Evolutionary conservation across 768 basidiomycete species (phyloP).

Genomic region (Suillus placidus): DNA sequence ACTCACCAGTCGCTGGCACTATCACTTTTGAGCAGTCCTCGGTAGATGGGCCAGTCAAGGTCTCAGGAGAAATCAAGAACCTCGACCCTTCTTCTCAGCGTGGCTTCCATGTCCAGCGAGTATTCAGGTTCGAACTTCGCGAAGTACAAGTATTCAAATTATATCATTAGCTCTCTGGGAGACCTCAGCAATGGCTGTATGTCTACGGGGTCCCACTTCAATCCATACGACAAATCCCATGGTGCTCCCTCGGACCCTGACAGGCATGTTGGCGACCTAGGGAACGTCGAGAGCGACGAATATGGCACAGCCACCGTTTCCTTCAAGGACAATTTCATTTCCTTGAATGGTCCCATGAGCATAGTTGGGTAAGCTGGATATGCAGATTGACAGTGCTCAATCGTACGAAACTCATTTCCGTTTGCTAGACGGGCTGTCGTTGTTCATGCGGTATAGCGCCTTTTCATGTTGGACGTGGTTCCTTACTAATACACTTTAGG

Average conservation of each 20-base stretch:
- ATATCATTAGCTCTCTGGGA: constrained; percentile 43
- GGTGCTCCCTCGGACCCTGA: constrained; percentile 57
- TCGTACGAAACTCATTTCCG: constrained; percentile 7
- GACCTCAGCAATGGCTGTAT: constrained; percentile 67
- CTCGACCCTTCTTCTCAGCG: constrained; percentile 59
- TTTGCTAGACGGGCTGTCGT: constrained; percentile 65
- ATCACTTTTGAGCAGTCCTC: constrained; percentile 65
- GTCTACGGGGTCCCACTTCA: constrained; percentile 78
- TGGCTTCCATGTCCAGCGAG: constrained; percentile 85
- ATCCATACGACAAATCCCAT: constrained; percentile 66
- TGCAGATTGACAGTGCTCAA: constrained; percentile 9
- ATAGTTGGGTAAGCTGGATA: constrained; percentile 62
- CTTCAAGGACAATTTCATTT: constrained; percentile 61
- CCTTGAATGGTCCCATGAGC: constrained; percentile 66
- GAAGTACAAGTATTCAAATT: constrained; percentile 13
- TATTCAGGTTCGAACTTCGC: constrained; percentile 8
- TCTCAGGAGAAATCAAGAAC: constrained; percentile 64
- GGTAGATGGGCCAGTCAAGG: constrained; percentile 52
- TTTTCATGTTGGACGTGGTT: constrained; percentile 5
- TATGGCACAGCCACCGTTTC: constrained; percentile 59
- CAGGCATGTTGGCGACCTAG: constrained; percentile 77
- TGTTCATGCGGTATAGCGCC: constrained; percentile 60
- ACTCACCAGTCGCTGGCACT: constrained; percentile 61
- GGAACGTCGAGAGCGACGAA: constrained; percentile 68
- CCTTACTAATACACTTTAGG: constrained; percentile 39